phyloP scores from a whole-genome alignment of 192 early-diverging fungal genomes.

The Polychytrium aggregatum region DNA sequence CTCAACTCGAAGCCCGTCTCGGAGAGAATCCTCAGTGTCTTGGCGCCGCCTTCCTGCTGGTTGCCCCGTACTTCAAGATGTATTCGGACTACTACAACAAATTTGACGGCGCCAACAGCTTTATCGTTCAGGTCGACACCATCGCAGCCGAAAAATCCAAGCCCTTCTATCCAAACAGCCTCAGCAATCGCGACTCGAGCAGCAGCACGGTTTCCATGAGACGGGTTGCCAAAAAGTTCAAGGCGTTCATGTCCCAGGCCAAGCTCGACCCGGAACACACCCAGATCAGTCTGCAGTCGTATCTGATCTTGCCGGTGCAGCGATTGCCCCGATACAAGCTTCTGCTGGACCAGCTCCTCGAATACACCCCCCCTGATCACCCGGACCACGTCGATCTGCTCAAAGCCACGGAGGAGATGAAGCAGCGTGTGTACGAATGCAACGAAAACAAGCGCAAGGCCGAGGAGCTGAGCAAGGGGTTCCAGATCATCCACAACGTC shows the following conservation, averaged over 20 bases:
- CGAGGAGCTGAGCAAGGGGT: slow-evolving; percentile 32
- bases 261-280: slow-evolving; percentile 46
- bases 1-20: slow-evolving; percentile 35
- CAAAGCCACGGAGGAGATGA: slow-evolving; percentile 56
- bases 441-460: slow-evolving; percentile 76
- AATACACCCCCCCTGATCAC: slow-evolving; percentile 60
- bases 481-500: slow-evolving; percentile 12
- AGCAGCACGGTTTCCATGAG: not conserved
- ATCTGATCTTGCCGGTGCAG: slow-evolving; percentile 84
- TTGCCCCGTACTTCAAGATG: slow-evolving; percentile 70
- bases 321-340: slow-evolving; percentile 88
- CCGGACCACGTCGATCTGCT: slow-evolving; percentile 63
- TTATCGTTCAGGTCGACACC: slow-evolving; percentile 40
- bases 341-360: slow-evolving; percentile 72
- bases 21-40: slow-evolving; percentile 36
- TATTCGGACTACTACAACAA: slow-evolving; percentile 79
- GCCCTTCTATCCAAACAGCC: not conserved
- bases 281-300: slow-evolving; percentile 74
- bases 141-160: no score
- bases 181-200: not conserved
- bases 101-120: slow-evolving; percentile 59
- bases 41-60: slow-evolving; percentile 65
- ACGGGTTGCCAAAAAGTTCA: no score
- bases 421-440: slow-evolving; percentile 58
- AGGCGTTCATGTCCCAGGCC: slow-evolving; percentile 24